These are phyloP conservation scores for Botrytis porri DNA, from an alignment of 2,329 filamentous ascomycete species.

Conservation along the genomic window DNA sequence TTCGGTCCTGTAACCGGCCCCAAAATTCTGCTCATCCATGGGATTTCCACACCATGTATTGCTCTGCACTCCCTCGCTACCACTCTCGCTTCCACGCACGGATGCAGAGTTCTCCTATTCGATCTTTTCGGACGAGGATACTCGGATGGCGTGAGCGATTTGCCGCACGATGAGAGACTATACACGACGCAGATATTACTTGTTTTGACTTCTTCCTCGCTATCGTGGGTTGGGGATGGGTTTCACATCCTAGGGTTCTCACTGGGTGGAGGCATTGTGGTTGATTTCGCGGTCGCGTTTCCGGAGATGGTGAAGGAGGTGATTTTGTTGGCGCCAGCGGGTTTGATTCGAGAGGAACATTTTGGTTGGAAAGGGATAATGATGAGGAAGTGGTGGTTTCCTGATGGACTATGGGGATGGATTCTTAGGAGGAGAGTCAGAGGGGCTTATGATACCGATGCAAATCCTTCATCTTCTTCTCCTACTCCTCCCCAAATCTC, in stretches of 20 bases:
- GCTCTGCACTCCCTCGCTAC: constrained; percentile 65
- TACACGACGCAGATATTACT: constrained; percentile 65
- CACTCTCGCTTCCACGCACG: constrained; percentile 56
- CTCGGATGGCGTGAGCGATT: constrained; percentile 55
- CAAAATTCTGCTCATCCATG: constrained; percentile 74
- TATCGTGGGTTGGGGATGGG: constrained; percentile 51
- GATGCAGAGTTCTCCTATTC: constrained; percentile 77
- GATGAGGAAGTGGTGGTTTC: constrained; percentile 54
- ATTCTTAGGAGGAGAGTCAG: constrained; percentile 22
- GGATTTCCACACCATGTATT: constrained; percentile 75
- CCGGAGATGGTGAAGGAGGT: constrained; percentile 65
- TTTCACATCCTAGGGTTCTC: constrained; percentile 79
- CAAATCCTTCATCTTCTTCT: not conserved
- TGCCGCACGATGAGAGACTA: constrained; percentile 61
- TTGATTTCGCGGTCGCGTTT: constrained; percentile 67
- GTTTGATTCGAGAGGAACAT: constrained; percentile 60
- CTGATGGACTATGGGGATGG: constrained; percentile 44
- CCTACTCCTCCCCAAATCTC: not conserved
- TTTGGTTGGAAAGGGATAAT: constrained; percentile 50
- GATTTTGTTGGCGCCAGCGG: constrained; percentile 74
- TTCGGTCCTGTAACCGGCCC: constrained; percentile 71
- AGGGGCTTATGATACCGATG: not conserved
- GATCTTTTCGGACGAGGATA: constrained; percentile 77
- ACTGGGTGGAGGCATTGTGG: constrained; percentile 71
- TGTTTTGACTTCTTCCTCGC: constrained; percentile 58